These are phyloP conservation scores for Eucalyptus pauciflora DNA, from an alignment of 345 rosid species.

Conservation along the genomic window DNA sequence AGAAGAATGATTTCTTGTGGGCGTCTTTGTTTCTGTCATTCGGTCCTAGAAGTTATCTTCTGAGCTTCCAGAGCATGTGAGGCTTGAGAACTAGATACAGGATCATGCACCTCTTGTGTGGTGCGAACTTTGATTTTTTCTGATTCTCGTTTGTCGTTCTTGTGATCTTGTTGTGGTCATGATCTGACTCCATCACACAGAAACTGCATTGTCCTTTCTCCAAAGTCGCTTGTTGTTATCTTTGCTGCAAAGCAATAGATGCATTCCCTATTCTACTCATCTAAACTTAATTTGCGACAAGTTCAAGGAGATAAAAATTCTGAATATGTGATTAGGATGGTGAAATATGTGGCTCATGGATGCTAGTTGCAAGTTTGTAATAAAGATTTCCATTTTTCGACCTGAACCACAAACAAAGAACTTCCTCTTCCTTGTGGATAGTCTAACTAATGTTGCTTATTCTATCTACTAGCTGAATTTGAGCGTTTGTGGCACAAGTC, in stretches of 20 bases:
- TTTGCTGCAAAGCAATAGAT: neutral
- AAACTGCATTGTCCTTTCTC: neutral
- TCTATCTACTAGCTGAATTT: neutral
- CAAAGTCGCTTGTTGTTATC: neutral
- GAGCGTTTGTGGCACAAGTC: neutral
- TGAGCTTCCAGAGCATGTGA: neutral
- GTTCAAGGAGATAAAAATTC: neutral
- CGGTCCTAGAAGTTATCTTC: neutral
- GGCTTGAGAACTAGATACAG: neutral
- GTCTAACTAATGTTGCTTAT: neutral
- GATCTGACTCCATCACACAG: neutral
- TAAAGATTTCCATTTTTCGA: neutral
- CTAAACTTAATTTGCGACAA: neutral
- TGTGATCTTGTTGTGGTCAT: neutral
- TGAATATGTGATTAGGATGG: neutral
- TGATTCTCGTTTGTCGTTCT: neutral
- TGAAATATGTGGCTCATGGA: neutral
- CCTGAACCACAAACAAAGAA: neutral
- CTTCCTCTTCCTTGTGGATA: neutral
- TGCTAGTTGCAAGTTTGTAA: neutral
- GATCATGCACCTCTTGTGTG: neutral
- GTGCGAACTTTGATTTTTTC: neutral
- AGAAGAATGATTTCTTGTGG: neutral
- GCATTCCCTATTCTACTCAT: neutral
- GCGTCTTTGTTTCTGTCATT: neutral